phyloP scores from a whole-genome alignment of 2,329 filamentous ascomycete genomes.

The Aspergillus oerlinghausenensis region DNA sequence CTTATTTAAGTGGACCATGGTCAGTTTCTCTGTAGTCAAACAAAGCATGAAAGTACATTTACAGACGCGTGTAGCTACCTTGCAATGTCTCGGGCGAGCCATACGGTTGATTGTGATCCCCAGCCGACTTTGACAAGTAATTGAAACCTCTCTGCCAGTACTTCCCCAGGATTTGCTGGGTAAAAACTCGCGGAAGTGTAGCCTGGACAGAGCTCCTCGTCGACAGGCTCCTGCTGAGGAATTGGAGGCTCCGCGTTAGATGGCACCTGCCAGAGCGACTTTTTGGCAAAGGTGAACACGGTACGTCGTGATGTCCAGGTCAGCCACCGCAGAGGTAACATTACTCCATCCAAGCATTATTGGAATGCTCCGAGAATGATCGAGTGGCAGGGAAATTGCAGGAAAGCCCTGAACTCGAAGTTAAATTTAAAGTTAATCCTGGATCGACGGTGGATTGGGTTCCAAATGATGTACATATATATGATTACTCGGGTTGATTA shows the following conservation, averaged over 20 bases:
- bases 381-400: too few species aligned
- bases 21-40: not conserved
- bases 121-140: slow-evolving; percentile 39
- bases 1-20: not conserved
- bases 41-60: not conserved
- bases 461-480: too few species aligned
- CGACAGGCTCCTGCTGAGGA: slow-evolving; percentile 17
- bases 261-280: slow-evolving; percentile 11
- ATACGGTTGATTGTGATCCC: slow-evolving; percentile 41
- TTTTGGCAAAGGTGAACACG: slow-evolving; percentile 13
- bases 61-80: not conserved
- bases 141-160: slow-evolving; percentile 35
- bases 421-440: too few species aligned
- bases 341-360: not conserved
- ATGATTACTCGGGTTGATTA: too few species aligned
- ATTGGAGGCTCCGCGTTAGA: slow-evolving; percentile 4
- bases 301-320: slow-evolving; percentile 9
- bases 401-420: too few species aligned
- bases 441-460: too few species aligned
- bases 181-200: slow-evolving; percentile 37
- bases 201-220: slow-evolving; percentile 36
- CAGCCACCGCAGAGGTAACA: slow-evolving; percentile 7
- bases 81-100: slow-evolving; percentile 38
- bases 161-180: slow-evolving; percentile 34
- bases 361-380: too few species aligned